phyloP scores from a whole-genome alignment of 345 rosid genomes.

The Moringa oleifera region DNA sequence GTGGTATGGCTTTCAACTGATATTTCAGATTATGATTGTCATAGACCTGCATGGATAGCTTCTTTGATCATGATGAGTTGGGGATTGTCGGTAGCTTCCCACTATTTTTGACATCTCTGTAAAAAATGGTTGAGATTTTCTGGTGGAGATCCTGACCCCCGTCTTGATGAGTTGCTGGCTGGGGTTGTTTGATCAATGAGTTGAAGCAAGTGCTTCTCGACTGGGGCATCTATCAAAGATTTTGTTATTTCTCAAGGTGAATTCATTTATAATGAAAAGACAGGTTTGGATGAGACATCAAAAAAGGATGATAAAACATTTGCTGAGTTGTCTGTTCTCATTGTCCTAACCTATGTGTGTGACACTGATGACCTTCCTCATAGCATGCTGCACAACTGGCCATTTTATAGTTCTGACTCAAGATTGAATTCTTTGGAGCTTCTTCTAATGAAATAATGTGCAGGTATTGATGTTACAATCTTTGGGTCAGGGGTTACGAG shows the following conservation, averaged over 20 bases:
- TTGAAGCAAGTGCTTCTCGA: conserved; percentile 39
- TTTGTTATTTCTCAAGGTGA: conserved; percentile 61
- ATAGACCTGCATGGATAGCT: conserved; percentile 47
- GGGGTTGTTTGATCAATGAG: conserved; percentile 52
- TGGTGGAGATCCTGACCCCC: conserved; percentile 48
- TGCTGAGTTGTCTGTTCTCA: conserved; percentile 44
- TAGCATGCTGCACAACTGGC: conserved; percentile 72
- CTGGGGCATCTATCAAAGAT: conserved; percentile 37
- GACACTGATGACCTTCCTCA: conserved; percentile 52
- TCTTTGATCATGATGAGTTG: conserved; percentile 51
- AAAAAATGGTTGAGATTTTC: conserved; percentile 46
- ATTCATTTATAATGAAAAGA: conserved; percentile 58
- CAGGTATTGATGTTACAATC: conserved; percentile 64
- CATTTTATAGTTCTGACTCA: conserved; percentile 70
- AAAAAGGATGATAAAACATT: conserved; percentile 35
- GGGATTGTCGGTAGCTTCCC: conserved; percentile 51
- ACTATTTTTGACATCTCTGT: too few relatives aligned
- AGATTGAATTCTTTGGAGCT: conserved; percentile 79
- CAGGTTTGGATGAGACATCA: conserved; percentile 56
- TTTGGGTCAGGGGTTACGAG: conserved; percentile 72
- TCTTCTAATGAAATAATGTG: conserved; percentile 69
- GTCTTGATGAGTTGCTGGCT: conserved; percentile 63
- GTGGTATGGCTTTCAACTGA: conserved; percentile 71
- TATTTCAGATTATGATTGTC: conserved; percentile 49
- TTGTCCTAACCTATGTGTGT: conserved; percentile 36